Evolutionary conservation across 352 stramenopile species (phyloP).

Genomic region (Pythium volutum): DNA sequence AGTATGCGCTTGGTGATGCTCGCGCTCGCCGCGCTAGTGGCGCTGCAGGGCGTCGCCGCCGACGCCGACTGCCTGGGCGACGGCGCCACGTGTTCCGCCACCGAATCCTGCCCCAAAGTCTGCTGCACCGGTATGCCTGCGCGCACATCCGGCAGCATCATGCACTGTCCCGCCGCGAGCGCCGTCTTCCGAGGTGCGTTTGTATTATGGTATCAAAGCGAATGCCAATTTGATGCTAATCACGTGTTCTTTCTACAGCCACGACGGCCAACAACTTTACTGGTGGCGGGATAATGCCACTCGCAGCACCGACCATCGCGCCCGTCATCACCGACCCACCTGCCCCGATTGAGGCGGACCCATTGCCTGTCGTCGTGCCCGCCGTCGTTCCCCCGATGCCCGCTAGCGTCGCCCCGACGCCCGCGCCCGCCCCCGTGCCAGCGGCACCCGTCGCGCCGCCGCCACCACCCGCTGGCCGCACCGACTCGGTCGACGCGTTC

Average conservation of each 20-base stretch:
- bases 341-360: background rate
- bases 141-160: background rate
- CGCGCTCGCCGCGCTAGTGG: constrained; percentile 5
- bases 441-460: background rate
- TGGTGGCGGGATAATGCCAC: too few species aligned
- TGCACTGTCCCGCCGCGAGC: constrained; percentile 7
- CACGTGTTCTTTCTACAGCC: background rate
- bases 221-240: too few species aligned
- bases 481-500: constrained; percentile 14
- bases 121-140: constrained; percentile 16
- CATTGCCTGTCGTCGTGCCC: too few species aligned
- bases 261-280: background rate
- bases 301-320: background rate
- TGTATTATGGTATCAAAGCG: too few species aligned
- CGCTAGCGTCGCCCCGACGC: too few species aligned
- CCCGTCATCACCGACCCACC: background rate
- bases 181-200: constrained; percentile 9
- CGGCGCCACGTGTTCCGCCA: constrained; percentile 6
- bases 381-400: too few species aligned
- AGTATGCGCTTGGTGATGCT: constrained; percentile 4
- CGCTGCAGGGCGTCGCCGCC: background rate
- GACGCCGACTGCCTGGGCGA: constrained; percentile 22
- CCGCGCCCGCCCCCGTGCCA: too few species aligned
- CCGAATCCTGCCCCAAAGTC: constrained; percentile 4
- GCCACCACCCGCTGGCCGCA: background rate